These are phyloP conservation scores for Tetracentron sinense DNA, from an alignment of 164 flowering plant species.

Conservation along the genomic window DNA sequence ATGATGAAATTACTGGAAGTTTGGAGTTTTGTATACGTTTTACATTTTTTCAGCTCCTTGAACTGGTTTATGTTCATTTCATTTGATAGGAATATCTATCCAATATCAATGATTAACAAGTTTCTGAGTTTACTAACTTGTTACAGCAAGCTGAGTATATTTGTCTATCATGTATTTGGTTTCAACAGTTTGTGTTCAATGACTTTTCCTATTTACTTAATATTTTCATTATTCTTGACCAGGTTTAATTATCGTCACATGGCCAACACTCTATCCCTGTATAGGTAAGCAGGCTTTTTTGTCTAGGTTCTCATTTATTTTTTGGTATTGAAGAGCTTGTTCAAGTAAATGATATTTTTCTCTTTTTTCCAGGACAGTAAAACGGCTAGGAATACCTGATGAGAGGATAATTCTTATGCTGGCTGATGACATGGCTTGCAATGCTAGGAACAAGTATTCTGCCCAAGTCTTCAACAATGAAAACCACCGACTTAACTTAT, in stretches of 20 bases:
- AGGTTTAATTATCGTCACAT: conserved; percentile 99
- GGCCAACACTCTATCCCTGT: conserved; percentile 96
- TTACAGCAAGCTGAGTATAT: background rate
- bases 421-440: conserved; percentile 99
- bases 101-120: background rate
- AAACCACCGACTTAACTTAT: conserved; percentile 88
- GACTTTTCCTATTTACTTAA: conserved; percentile 2
- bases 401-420: conserved; percentile 97
- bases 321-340: conserved; percentile 2
- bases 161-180: background rate
- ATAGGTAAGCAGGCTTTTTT: conserved; percentile 50
- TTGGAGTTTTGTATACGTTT: too few relatives aligned
- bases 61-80: background rate
- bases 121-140: background rate
- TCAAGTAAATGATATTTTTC: background rate
- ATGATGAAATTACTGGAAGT: too few relatives aligned
- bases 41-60: background rate
- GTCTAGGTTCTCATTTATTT: background rate
- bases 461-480: conserved; percentile 99
- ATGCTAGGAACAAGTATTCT: conserved; percentile 89
- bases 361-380: conserved; percentile 66
- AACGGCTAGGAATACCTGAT: conserved; percentile 95
- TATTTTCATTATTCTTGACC: conserved; percentile 20
- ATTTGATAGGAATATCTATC: background rate
- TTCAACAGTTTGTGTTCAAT: background rate